Percentiles rank a stretch among this genome's conserved stretches.
Evolutionary conservation across 2,329 filamentous ascomycete species (phyloP).

Genomic region (Diaporthe citri): DNA sequence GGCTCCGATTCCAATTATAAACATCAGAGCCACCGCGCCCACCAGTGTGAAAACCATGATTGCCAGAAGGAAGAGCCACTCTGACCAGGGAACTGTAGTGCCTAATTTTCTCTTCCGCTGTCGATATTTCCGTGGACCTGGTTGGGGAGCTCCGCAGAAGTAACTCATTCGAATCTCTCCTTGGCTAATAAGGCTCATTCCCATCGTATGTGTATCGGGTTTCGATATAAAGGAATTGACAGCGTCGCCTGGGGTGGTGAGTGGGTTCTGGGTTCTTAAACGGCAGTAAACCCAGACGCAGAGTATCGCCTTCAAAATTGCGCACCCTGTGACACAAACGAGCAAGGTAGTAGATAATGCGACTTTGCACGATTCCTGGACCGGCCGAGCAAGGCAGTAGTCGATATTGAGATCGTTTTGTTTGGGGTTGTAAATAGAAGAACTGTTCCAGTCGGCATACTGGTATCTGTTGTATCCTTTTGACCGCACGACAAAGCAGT

Average conservation of each 20-base stretch:
- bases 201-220: not conserved
- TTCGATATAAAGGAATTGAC: not conserved
- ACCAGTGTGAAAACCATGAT: not conserved
- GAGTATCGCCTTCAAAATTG: not conserved
- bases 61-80: not conserved
- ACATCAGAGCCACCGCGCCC: not conserved
- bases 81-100: not conserved
- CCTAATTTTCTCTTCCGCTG: not conserved
- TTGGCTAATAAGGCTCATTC: not conserved
- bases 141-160: not conserved
- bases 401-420: not conserved
- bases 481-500: not conserved
- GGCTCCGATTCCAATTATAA: not conserved
- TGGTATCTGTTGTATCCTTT: not conserved
- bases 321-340: not conserved
- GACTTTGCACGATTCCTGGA: not conserved
- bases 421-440: not conserved
- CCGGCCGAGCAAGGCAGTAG: not conserved
- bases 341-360: not conserved
- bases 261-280: not conserved
- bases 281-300: not conserved
- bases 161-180: not conserved
- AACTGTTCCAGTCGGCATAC: not conserved
- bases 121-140: not conserved
- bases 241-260: not conserved